Conservation (phyloP, 2,329 filamentous ascomycete genomes). For the Pseudogymnoascus sp. region DNA sequence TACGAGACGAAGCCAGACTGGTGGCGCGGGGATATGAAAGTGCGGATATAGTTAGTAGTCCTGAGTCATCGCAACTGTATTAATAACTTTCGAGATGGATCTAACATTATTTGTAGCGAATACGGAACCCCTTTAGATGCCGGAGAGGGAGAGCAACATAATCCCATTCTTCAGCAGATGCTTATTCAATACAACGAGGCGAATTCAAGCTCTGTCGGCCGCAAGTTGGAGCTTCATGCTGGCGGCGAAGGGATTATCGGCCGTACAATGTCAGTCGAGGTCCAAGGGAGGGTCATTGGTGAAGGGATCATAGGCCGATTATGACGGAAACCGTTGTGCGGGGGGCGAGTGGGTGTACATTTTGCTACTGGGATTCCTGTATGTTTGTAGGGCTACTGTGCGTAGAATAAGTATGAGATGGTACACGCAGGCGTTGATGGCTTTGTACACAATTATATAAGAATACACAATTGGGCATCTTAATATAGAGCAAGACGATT, state of each 20-base stretch:
- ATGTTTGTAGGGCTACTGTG: no score
- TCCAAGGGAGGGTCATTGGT: background rate
- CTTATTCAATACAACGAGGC: background rate
- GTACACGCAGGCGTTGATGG: no score
- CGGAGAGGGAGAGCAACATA: background rate
- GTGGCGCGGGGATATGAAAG: background rate
- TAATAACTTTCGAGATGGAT: background rate
- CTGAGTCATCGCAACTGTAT: background rate
- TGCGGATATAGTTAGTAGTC: background rate
- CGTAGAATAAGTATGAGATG: no score
- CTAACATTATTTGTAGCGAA: background rate
- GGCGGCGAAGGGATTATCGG: conserved; percentile 8
- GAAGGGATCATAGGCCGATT: conserved; percentile 6
- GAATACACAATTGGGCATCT: no score
- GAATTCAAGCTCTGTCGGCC: conserved; percentile 4
- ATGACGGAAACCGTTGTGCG: background rate
- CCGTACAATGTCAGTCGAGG: conserved; percentile 3
- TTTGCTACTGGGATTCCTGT: no score
- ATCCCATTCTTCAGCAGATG: conserved; percentile 4
- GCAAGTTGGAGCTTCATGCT: background rate
- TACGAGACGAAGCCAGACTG: conserved; percentile 8
- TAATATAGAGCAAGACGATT: no score
- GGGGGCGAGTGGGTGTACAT: no score
- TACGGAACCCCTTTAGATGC: background rate
- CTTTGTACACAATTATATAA: no score